Evolutionary conservation across 768 basidiomycete species (phyloP).

Genomic region (Mrakia frigida): DNA sequence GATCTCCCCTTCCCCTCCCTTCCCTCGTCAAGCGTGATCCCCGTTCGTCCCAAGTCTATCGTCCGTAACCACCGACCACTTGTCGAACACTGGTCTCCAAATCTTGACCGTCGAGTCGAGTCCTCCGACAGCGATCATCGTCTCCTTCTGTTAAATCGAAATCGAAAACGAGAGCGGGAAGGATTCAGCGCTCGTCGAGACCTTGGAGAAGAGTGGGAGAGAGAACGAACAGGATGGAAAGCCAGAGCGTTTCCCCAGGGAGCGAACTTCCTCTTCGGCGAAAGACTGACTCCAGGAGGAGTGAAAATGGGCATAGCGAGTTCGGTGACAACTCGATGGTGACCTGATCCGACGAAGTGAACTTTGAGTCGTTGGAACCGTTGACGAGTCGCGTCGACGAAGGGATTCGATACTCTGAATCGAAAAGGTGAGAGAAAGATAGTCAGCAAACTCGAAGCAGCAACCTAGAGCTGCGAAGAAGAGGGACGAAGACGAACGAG

Average conservation of each 20-base stretch:
- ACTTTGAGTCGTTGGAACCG: slow-evolving; percentile 40
- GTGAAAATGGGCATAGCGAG: slow-evolving; percentile 38
- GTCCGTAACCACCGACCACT: slow-evolving; percentile 8
- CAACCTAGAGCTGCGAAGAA: background rate
- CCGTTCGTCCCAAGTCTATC: background rate
- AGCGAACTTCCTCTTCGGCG: slow-evolving; percentile 35
- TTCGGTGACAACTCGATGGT: slow-evolving; percentile 8
- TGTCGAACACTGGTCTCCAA: slow-evolving; percentile 23
- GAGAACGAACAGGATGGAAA: slow-evolving; percentile 43
- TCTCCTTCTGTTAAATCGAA: slow-evolving; percentile 37
- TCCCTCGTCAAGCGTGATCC: background rate
- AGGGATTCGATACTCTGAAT: slow-evolving; percentile 28
- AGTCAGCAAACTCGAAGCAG: background rate
- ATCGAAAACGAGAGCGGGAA: background rate
- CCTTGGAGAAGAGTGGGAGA: background rate
- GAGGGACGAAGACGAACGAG: slow-evolving; percentile 52
- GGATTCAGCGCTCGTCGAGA: background rate
- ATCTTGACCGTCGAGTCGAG: slow-evolving; percentile 36
- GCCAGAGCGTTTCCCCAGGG: slow-evolving; percentile 41
- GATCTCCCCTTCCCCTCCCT: background rate
- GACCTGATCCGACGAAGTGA: slow-evolving; percentile 38
- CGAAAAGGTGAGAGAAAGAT: background rate
- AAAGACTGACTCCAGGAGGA: slow-evolving; percentile 35
- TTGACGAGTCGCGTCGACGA: slow-evolving; percentile 38
- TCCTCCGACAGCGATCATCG: slow-evolving; percentile 43